phyloP scores from a whole-genome alignment of 345 rosid genomes.

The Arabidopsis thaliana region TAIR10.1 NC_003076.8:10683001-10683500 shows the following conservation, averaged over 20 bases:
- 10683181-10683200: constrained; percentile 75
- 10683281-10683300: constrained; percentile 72
- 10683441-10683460: constrained; percentile 58
- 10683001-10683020: too few relatives aligned
- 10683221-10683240: constrained; percentile 74
- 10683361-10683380: constrained; percentile 69
- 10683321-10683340: constrained; percentile 67
- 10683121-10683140: too few relatives aligned
- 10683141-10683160: too few relatives aligned
- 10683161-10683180: constrained; percentile 45
- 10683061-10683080: too few relatives aligned
- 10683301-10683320: constrained; percentile 67
- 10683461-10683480: neutral
- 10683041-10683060: too few relatives aligned
- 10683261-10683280: constrained; percentile 46
- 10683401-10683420: constrained; percentile 82
- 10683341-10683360: constrained; percentile 76
- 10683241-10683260: constrained; percentile 61
- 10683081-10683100: too few relatives aligned
- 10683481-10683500: too few relatives aligned
- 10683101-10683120: too few relatives aligned
- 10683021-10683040: too few relatives aligned
- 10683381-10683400: constrained; percentile 60
- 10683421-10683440: constrained; percentile 79
- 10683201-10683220: constrained; percentile 80